Evolutionary conservation across 2,329 filamentous ascomycete species (phyloP).

Genomic region (Ceratocystis lukuohia): DNA sequence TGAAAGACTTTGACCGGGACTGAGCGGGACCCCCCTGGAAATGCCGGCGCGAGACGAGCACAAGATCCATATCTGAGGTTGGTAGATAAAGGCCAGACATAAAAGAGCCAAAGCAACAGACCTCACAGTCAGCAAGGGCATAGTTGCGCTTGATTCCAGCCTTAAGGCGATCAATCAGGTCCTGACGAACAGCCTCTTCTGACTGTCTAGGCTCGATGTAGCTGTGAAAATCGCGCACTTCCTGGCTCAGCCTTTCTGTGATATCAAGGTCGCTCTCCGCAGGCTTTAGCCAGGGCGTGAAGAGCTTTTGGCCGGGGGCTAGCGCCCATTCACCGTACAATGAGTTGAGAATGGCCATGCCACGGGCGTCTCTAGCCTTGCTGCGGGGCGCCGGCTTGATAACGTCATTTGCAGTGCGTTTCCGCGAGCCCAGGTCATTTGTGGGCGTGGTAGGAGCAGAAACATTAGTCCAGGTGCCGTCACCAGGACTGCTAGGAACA

Average conservation of each 20-base stretch:
- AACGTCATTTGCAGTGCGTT: slow-evolving; percentile 59
- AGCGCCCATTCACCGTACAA: slow-evolving; percentile 42
- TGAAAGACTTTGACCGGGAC: slow-evolving; percentile 38
- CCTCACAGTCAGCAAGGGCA: slow-evolving; percentile 46
- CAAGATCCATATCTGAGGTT: slow-evolving; percentile 86
- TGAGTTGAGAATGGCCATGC: slow-evolving; percentile 35
- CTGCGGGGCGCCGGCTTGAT: slow-evolving; percentile 47
- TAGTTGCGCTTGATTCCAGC: slow-evolving; percentile 39
- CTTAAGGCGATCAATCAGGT: slow-evolving; percentile 58
- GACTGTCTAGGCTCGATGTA: slow-evolving; percentile 65
- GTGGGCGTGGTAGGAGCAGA: slow-evolving; percentile 20
- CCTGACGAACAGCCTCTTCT: slow-evolving; percentile 60
- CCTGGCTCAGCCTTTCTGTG: slow-evolving; percentile 54
- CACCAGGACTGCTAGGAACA: slow-evolving; percentile 9
- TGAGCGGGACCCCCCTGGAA: slow-evolving; percentile 38
- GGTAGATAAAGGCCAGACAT: slow-evolving; percentile 61
- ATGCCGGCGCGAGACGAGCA: slow-evolving; percentile 53
- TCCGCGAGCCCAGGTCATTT: slow-evolving; percentile 46
- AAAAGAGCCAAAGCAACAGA: slow-evolving; percentile 83
- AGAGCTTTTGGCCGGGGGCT: slow-evolving; percentile 26
- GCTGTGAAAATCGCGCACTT: slow-evolving; percentile 78
- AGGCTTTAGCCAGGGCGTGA: slow-evolving; percentile 40
- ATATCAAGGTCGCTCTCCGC: slow-evolving; percentile 1
- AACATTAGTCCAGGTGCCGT: slow-evolving; percentile 17
- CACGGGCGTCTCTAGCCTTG: slow-evolving; percentile 25